Base-by-base conservation (phyloP, 306 rosid species). In the Argentina anserina region DNA sequence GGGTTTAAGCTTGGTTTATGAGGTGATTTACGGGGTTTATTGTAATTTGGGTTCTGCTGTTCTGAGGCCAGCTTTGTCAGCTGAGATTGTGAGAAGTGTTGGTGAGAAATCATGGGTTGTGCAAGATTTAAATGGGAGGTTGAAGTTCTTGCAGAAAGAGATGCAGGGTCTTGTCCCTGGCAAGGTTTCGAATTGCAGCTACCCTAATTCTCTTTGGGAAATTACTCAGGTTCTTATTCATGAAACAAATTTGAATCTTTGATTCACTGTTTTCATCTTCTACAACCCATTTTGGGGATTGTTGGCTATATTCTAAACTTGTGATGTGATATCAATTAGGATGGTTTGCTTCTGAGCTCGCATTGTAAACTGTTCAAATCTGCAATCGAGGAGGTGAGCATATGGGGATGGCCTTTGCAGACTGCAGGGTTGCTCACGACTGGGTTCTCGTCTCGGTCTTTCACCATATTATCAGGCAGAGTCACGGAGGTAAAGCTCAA, bases 381-480 rank as follows among this genome's bases (percentile, higher is more conserved):
- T 61, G 86, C 85, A 53, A 77, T 61, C 7, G 97, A 91, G 81
- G 85, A 90, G 81, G 86, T 94, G 67, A 21, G 89, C 74, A 68
- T 91, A 7, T 91, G 96, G 99, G 99, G 96, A 17, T 94, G 99
- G 97, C 97, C 99, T 40, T 65, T 91, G 81, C 99, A 91, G 84
- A 91, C 99, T 3, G 90, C 97, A 33, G 99, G 99, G 45, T 75
- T 94, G 80, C 90, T 91, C 68, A 81, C 82, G 17, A 77, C 81
- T 25, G 89, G 89, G 5, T 77, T 87, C 75, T 91, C 99, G 55
- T 67, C 47, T 18, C 76, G 85, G 66, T 75, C 93, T 31, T 82
- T 86, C 78, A 81, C 91, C 25, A 71, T 94, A 79, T 67, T 94
- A 69, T 85, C 97, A 5, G 97, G 96, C 75, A 84, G 96, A 84